Evolutionary conservation across 768 basidiomycete species (phyloP), one percentile per base, ranked within the genome.

Genomic region (Psilocybe cubensis): DNA sequence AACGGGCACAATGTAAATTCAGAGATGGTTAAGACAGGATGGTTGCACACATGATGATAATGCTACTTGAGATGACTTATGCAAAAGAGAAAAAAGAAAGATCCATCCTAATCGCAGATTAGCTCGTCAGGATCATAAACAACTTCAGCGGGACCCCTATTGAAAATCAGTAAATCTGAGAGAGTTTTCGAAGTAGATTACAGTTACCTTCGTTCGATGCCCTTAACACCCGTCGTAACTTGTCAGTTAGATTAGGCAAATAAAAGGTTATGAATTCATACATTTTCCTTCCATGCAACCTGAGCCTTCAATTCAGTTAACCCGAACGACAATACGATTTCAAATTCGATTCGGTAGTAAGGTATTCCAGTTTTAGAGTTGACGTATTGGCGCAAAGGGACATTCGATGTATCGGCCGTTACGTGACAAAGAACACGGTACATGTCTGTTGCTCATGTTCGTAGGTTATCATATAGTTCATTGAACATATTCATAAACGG

Each of bases 261-360:
- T 2, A 3, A 33, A 20, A 7, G 29, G 23, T 40, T 31, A n/a
- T 12, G 33, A 43, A 46, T 7, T 63, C 75, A 57, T 63, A 81
- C 78, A 57, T 76, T 72, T 38, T 81, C 77, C 40, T 59, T 60
- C 80, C 81, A 81, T 25, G 70, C 66, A 54, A 82, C 70, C 35
- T 79, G 73, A 0, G 79, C 81, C 50, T 73, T 74, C 45, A 82
- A 62, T 57, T 82, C 81, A 0, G 80, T 80, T 47, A 76, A 54
- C 7, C 81, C 82, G 47, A 83, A 81, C 17, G 73, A 67, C 11
- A 83, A 54, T 10, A 81, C 60, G 0, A 82, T 63, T 2, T 75
- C 73, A 54, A 66, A 70, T 0, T 67, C 50, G 0, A 72, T 47
- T 12, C 46, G 21, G 48, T 69, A 73, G 45, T 72, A 74, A 2